phyloP scores from a whole-genome alignment of 345 rosid species.

The Stellera chamaejasme region DNA sequence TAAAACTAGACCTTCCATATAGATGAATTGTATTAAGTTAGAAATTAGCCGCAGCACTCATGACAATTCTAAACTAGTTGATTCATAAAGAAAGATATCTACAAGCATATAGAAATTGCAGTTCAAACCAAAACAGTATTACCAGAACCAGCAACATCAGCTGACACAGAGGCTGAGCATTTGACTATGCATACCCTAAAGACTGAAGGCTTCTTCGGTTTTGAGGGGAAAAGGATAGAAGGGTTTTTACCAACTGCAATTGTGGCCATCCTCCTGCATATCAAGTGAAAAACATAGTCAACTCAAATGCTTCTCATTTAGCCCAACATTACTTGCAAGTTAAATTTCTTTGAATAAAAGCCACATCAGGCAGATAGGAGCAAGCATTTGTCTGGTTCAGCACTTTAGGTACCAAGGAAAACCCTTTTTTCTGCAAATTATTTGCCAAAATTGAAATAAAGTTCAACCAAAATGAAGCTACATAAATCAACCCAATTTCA shows the following conservation, averaged over 20 bases:
- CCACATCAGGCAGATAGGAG: no score
- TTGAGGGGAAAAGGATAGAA: constrained; percentile 11
- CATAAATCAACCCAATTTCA: no score
- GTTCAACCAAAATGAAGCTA: no score
- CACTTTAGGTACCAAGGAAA: no score
- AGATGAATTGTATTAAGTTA: neutral
- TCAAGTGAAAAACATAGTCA: no score
- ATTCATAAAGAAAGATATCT: neutral
- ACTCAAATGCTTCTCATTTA: no score
- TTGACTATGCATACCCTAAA: constrained; percentile 30
- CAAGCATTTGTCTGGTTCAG: no score
- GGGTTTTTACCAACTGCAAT: constrained; percentile 1
- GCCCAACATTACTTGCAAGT: no score
- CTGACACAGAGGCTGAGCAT: constrained; percentile 41
- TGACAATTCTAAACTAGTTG: neutral
- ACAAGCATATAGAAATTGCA: neutral
- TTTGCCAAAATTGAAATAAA: no score
- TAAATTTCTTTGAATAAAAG: no score
- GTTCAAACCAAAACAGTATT: constrained; percentile 2
- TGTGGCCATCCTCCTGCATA: no score
- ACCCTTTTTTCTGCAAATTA: no score
- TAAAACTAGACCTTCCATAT: constrained; percentile 24
- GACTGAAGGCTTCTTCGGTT: constrained; percentile 15
- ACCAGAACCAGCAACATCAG: constrained; percentile 46
- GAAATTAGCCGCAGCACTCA: neutral